Conservation (phyloP, 2,329 filamentous ascomycete genomes). For the Ophiosphaerella herpotricha region DNA sequence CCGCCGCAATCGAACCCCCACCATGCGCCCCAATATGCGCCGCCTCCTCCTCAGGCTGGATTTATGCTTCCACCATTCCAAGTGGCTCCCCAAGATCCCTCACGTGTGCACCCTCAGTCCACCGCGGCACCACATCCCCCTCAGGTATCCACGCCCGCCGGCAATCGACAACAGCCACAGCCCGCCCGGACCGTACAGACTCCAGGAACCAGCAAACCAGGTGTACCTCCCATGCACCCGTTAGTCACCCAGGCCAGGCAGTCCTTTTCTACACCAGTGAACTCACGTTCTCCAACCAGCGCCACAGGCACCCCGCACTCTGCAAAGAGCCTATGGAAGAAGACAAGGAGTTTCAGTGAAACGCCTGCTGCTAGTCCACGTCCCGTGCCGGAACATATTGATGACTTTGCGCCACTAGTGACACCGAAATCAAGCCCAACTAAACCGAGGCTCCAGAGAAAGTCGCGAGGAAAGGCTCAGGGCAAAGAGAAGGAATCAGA, state of each 20-base stretch:
- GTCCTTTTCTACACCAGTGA: conserved; percentile 33
- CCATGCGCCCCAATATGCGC: conserved; percentile 37
- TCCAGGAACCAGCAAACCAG: conserved; percentile 17
- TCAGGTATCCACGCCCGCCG: conserved; percentile 35
- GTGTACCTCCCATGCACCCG: conserved; percentile 27
- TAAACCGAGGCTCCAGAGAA: conserved; percentile 31
- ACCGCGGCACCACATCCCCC: conserved; percentile 29
- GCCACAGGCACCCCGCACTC: conserved; percentile 34
- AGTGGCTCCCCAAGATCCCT: conserved; percentile 51
- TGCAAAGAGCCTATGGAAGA: conserved; percentile 41
- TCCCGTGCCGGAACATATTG: conserved; percentile 33
- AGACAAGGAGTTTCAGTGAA: conserved; percentile 21
- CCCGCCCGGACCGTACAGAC: conserved; percentile 14
- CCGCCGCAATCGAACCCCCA: conserved; percentile 38
- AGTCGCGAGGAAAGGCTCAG: conserved; percentile 31
- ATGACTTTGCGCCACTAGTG: conserved; percentile 28
- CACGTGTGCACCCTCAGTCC: conserved; percentile 42
- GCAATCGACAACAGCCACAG: conserved; percentile 18
- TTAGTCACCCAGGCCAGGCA: conserved; percentile 29
- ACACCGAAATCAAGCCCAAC: conserved; percentile 19
- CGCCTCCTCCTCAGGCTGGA: conserved; percentile 49
- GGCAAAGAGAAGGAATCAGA: conserved; percentile 29
- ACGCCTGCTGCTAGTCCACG: conserved; percentile 24
- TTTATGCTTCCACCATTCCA: conserved; percentile 56
- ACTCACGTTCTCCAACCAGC: conserved; percentile 30